Base-by-base conservation (phyloP, 2,329 filamentous ascomycete species). In the Stagonosporopsis chrysanthemi region DNA sequence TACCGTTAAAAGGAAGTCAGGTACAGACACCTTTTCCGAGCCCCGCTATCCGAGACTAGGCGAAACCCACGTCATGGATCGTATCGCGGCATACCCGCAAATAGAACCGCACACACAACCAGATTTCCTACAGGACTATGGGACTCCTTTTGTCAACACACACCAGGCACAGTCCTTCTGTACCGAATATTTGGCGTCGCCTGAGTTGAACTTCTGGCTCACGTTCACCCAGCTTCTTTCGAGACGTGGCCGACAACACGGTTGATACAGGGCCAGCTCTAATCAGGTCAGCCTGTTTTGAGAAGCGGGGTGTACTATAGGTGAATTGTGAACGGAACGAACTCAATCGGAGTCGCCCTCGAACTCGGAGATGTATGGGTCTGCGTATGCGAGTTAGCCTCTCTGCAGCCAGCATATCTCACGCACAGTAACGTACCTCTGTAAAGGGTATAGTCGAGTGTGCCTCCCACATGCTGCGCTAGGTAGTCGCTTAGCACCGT, bases 311-410 rank as follows among this genome's bases (percentile, higher is more conserved):
- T 7, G 23, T 2, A 15, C 24, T 42, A 11, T 22, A 33, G 6
- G 19, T 45, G 19, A 14, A 31, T 12, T 31, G 3, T 31, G 8
- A 14, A 4, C 19, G 19, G 3, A 19, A 19, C 19, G 19, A 19
- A 19, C 19, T 68, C 60, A 81, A 51, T 81, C 79, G 8, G 79
- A 81, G 42, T 81, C 79, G 9, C 72, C 75, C 42, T 78, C 74
- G 46, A 79, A 81, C 23, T 82, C 79, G 0, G 77, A 75, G 22
- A 79, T 64, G 39, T 81, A 75, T 7, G 79, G 79, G 68, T 82
- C 80, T 81, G 61, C 23, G 15, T 6, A 22, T 29, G 38, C 35
- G 36, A 9, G 29, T 62, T 24, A 64, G 47, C 50, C 55, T 14
- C 6, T 1, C 6, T 23, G n/a, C 3, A 7, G 19, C 28, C 15